Conservation (phyloP, 306 rosid genomes). For the Rosa persica region DNA sequence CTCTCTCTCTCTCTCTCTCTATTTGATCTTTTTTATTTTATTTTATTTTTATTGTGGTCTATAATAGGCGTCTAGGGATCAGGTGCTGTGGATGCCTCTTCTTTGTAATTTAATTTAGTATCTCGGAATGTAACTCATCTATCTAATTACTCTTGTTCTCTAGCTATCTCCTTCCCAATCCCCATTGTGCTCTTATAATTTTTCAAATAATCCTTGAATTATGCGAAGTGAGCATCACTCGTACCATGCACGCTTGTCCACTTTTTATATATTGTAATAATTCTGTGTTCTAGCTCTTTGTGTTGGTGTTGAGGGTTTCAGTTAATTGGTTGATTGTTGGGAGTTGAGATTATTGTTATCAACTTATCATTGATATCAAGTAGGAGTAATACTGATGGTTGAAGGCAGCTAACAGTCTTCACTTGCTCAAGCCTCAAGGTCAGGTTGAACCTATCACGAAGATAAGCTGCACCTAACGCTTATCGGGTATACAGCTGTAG, state of each 20-base stretch:
- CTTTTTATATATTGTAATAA: background rate
- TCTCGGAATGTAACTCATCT: background rate
- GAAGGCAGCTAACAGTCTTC: background rate
- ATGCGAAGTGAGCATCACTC: background rate
- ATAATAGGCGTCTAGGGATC: constrained; percentile 6
- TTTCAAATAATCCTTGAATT: background rate
- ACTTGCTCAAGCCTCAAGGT: background rate
- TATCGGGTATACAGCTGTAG: background rate
- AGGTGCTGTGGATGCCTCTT: constrained; percentile 2
- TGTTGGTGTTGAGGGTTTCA: background rate
- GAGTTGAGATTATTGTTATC: background rate
- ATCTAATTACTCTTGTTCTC: background rate
- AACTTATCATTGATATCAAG: background rate
- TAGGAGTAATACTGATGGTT: background rate
- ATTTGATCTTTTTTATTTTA: background rate
- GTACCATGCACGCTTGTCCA: background rate
- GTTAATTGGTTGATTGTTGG: background rate
- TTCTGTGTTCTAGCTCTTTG: background rate
- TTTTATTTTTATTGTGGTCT: background rate
- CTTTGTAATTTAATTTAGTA: background rate
- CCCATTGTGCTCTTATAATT: background rate
- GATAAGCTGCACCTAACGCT: background rate
- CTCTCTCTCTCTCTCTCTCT: background rate
- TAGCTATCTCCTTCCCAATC: background rate
- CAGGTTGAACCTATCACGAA: background rate